Evolutionary conservation across 2,329 filamentous ascomycete genomes (phyloP).

Genomic region (Alternaria conjuncta): DNA sequence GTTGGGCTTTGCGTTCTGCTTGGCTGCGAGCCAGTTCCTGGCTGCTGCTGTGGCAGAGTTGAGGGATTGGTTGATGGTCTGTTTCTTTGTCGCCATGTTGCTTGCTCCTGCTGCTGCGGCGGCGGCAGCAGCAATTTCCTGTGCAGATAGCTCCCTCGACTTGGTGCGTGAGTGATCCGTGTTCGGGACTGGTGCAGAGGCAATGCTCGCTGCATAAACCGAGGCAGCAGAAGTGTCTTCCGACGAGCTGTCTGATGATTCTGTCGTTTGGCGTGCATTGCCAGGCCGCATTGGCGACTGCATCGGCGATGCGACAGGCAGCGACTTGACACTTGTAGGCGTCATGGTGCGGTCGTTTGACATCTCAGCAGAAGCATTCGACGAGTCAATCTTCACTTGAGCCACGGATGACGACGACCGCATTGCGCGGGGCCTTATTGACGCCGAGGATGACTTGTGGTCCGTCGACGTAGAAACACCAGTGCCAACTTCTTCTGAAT

Average conservation of each 20-base stretch:
- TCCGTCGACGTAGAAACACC: slow-evolving; percentile 37
- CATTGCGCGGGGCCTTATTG: slow-evolving; percentile 59
- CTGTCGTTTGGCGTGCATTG: slow-evolving; percentile 11
- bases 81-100: slow-evolving; percentile 23
- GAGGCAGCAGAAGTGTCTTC: slow-evolving; percentile 36
- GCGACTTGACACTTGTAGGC: slow-evolving; percentile 69
- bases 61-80: slow-evolving; percentile 44
- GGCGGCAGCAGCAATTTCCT: slow-evolving; percentile 30
- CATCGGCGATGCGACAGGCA: slow-evolving; percentile 62
- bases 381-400: slow-evolving; percentile 71
- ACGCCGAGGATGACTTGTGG: slow-evolving; percentile 16
- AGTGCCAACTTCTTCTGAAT: slow-evolving; percentile 23
- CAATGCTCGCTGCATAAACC: slow-evolving; percentile 19
- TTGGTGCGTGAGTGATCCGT: slow-evolving; percentile 14
- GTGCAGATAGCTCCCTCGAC: slow-evolving; percentile 28
- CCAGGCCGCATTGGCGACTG: slow-evolving; percentile 55
- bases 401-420: slow-evolving; percentile 67
- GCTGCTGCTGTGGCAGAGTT: slow-evolving; percentile 62
- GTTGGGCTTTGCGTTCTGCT: slow-evolving; percentile 46
- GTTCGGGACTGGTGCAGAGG: slow-evolving; percentile 12
- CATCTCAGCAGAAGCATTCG: slow-evolving; percentile 65
- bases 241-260: slow-evolving; percentile 17
- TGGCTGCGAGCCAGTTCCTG: slow-evolving; percentile 65
- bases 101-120: slow-evolving; percentile 28
- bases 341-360: slow-evolving; percentile 61